These are phyloP conservation scores for Stephanocyclus meneghinianus DNA, from an alignment of 352 stramenopile genomes.

Conservation along the genomic window DNA sequence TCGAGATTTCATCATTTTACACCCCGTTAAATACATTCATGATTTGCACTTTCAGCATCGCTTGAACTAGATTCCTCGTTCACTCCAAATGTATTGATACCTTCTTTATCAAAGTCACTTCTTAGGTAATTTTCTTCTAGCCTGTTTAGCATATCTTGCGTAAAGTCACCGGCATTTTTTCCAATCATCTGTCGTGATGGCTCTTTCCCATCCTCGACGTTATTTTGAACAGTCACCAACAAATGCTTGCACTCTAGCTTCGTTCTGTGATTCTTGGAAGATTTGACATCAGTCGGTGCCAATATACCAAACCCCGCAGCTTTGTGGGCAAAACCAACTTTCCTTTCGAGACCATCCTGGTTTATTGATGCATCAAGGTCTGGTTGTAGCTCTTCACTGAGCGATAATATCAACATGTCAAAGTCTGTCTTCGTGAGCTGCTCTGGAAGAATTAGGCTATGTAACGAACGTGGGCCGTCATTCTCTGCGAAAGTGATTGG, in stretches of 20 bases:
- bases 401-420: conserved; percentile 2
- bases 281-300: not conserved
- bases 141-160: not conserved
- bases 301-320: conserved; percentile 2
- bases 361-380: conserved; percentile 6
- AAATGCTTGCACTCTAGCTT: not conserved
- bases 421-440: not conserved
- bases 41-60: not conserved
- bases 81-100: not conserved
- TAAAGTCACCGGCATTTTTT: not conserved
- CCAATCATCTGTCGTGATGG: not conserved
- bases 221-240: not conserved
- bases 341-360: conserved; percentile 4
- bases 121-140: not conserved
- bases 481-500: not conserved
- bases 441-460: not conserved
- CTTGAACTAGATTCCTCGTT: not conserved
- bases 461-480: not conserved
- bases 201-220: not conserved
- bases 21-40: not conserved
- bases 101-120: not conserved
- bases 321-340: not conserved
- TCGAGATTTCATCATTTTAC: too few relatives aligned
- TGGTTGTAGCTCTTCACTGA: not conserved
- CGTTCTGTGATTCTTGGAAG: not conserved